Evolutionary conservation across 208 protist genomes (phyloP).

Genomic region (Trichomonas gallinae): DNA sequence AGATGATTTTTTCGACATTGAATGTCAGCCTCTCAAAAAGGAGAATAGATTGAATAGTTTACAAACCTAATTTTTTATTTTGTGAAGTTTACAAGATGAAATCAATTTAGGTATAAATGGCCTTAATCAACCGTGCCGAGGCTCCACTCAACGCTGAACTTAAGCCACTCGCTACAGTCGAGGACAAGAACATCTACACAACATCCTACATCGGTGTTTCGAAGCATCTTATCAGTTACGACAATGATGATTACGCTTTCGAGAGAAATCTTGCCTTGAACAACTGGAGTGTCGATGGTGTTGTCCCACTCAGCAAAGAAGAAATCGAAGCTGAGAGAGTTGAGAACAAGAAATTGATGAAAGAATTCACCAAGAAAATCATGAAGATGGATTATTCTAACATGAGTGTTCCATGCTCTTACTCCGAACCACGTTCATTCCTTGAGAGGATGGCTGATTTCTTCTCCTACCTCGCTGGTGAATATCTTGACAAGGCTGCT

Average conservation of each 20-base stretch:
- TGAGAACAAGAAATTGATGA: neutral
- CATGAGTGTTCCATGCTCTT: conserved; percentile 1
- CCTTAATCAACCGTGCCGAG: neutral
- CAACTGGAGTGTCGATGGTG: neutral
- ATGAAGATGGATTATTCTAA: neutral
- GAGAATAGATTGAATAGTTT: too few species aligned
- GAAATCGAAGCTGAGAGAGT: neutral
- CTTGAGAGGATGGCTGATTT: conserved; percentile 23
- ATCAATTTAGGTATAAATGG: too few species aligned
- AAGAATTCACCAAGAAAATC: neutral
- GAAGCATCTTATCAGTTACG: neutral
- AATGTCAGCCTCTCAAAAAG: too few species aligned
- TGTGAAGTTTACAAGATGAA: too few species aligned
- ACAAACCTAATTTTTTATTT: too few species aligned
- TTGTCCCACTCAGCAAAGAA: neutral
- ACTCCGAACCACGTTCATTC: conserved; percentile 27
- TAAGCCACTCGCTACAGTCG: neutral
- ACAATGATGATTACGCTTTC: neutral
- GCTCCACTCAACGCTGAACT: neutral
- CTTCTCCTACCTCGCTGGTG: neutral
- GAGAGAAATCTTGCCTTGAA: neutral
- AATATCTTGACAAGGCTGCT: neutral
- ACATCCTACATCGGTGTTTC: neutral
- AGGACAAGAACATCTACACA: neutral
- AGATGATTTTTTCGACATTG: too few species aligned